Evolutionary conservation across 2,329 filamentous ascomycete genomes (phyloP).

Genomic region (Trichophyton benhamiae): DNA sequence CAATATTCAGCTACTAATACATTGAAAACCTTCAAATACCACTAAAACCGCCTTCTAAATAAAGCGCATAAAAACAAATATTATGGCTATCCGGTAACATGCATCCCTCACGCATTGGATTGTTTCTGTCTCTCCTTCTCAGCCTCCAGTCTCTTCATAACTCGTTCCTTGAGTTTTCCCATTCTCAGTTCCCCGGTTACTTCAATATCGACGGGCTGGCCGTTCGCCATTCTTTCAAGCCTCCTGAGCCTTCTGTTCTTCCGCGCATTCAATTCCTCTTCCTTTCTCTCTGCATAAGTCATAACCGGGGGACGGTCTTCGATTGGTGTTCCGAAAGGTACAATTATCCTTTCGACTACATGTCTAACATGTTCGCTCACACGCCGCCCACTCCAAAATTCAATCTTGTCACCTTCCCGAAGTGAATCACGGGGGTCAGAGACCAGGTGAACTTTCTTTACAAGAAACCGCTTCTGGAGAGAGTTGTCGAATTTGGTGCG

Average conservation of each 20-base stretch:
- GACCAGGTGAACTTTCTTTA: constrained; percentile 25
- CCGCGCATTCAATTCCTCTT: constrained; percentile 22
- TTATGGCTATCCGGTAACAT: background rate
- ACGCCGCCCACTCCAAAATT: constrained; percentile 31
- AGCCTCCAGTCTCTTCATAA: constrained; percentile 18
- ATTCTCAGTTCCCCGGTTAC: constrained; percentile 15
- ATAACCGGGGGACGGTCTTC: constrained; percentile 27
- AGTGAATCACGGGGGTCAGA: constrained; percentile 31
- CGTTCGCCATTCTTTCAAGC: constrained; percentile 15
- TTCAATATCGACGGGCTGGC: constrained; percentile 10
- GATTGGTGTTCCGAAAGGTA: constrained; percentile 28
- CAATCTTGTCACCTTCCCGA: constrained; percentile 33
- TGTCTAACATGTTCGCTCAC: constrained; percentile 29
- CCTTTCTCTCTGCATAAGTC: constrained; percentile 26
- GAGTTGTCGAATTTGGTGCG: constrained; percentile 26
- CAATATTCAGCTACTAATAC: background rate
- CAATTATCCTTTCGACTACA: constrained; percentile 33
- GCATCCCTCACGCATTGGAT: background rate
- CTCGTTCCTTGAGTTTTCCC: constrained; percentile 21
- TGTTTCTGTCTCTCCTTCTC: constrained; percentile 4
- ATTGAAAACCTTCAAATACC: background rate
- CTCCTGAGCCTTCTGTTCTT: constrained; percentile 20
- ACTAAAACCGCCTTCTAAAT: background rate
- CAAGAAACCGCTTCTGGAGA: constrained; percentile 28
- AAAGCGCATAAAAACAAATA: background rate